Base-by-base conservation (phyloP, 2,329 filamentous ascomycete species). In the Cladosporium phlei region DNA sequence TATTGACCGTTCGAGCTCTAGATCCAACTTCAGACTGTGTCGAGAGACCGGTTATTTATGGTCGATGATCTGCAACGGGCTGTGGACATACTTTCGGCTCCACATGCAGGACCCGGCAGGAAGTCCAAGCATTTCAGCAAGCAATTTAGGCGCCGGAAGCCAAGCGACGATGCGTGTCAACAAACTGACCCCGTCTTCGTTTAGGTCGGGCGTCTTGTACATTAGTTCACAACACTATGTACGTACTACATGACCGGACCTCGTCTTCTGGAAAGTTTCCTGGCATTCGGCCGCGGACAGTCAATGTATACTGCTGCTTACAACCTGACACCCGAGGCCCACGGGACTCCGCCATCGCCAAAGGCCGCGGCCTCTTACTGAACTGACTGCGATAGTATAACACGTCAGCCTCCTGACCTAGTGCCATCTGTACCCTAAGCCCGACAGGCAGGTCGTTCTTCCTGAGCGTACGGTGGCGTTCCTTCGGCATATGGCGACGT, bases 91-190 rank as follows among this genome's bases (percentile, higher is more conserved):
- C n/a, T n/a, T 10, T 28, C 37, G 37, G 37, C 37, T 39, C 37
- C 37, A 39, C 37, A 39, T 39, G 16, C 14, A 29, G 17, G 24
- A 25, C 24, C 20, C 22, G 35, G 35, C 14, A 38, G 20, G 19
- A 38, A 22, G 10, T n/a, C 37, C 25, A 39, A 39, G 37, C 37
- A 39, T 39, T 39, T 39, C 27, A 25, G 25, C 37, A 39, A 39
- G 37, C 37, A 39, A 39, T 39, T 39, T 21, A 39, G 37, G 25
- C 37, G 17, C 29, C 24, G 12, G 35, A 27, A 16, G 37, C 37
- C 37, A 38, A 38, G 37, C 24, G 16, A 7, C n/a, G n/a, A n/a
- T n/a, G n/a, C n/a, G n/a, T n/a, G n/a, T n/a, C n/a, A n/a, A n/a
- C n/a, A n/a, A n/a, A n/a, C n/a, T n/a, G n/a, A 8, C 5, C 34